phyloP scores from a whole-genome alignment of 2,329 filamentous ascomycete species.

The Penicillium griseofulvum region DNA sequence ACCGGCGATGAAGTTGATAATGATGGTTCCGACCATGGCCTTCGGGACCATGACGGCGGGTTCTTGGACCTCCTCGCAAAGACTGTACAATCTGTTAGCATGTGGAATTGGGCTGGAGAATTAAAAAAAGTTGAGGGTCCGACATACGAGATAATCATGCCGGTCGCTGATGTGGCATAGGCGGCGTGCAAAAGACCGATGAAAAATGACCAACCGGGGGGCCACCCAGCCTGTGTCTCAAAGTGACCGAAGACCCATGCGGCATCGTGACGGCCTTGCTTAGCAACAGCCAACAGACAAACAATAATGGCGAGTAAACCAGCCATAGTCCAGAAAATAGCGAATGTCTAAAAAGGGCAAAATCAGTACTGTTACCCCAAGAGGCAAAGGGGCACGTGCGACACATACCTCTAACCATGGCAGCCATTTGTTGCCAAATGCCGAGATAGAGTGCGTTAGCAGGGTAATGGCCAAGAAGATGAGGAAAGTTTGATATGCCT shows the following conservation, averaged over 20 bases:
- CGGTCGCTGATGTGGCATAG: slow-evolving; percentile 67
- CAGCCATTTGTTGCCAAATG: slow-evolving; percentile 54
- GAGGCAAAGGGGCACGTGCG: slow-evolving; percentile 47
- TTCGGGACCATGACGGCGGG: slow-evolving; percentile 64
- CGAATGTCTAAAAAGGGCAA: slow-evolving; percentile 66
- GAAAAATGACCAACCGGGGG: slow-evolving; percentile 67
- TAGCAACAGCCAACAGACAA: slow-evolving; percentile 67
- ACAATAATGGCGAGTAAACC: slow-evolving; percentile 63
- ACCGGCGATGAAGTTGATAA: slow-evolving; percentile 62
- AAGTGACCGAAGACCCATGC: slow-evolving; percentile 55
- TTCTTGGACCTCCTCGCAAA: slow-evolving; percentile 69
- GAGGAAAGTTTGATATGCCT: slow-evolving; percentile 64
- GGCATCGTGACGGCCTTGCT: slow-evolving; percentile 62
- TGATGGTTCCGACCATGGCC: slow-evolving; percentile 66
- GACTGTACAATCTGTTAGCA: slow-evolving; percentile 30
- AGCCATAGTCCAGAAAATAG: slow-evolving; percentile 66
- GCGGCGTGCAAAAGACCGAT: slow-evolving; percentile 64
- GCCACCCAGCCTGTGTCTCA: slow-evolving; percentile 67
- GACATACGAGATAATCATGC: slow-evolving; percentile 74
- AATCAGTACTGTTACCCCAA: not conserved
- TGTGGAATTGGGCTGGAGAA: not conserved
- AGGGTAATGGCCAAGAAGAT: slow-evolving; percentile 69
- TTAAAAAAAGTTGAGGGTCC: too few relatives aligned
- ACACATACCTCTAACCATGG: slow-evolving; percentile 64
- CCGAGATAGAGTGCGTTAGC: slow-evolving; percentile 52